Percentiles rank a stretch among this genome's conserved stretches.
Conservation (phyloP, 176 grass and related monocot species). For the Neostapfia colusana region DNA sequence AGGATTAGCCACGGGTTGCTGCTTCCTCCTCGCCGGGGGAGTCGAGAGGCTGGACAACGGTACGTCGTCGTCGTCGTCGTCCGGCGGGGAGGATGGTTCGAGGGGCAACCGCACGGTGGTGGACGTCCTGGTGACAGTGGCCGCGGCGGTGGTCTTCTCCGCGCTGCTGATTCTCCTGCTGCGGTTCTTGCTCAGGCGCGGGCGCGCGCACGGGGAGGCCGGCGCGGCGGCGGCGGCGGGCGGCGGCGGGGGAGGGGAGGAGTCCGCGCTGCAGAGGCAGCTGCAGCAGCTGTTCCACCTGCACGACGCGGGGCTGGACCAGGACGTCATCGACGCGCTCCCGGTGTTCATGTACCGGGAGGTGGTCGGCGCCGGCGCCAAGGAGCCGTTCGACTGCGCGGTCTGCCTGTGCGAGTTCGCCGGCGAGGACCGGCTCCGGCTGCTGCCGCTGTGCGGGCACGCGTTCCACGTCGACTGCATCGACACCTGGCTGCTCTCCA, state of each 20-base stretch:
- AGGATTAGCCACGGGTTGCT: slow-evolving; percentile 15
- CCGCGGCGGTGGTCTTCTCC: slow-evolving; percentile 61
- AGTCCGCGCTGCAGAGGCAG: too few species aligned
- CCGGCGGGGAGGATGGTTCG: background rate
- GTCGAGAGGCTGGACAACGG: background rate
- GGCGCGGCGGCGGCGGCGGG: background rate
- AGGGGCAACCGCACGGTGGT: slow-evolving; percentile 55
- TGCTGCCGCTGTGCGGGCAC: too few species aligned
- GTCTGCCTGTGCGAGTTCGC: too few species aligned
- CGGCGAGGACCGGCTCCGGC: too few species aligned
- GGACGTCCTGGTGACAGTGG: slow-evolving; percentile 60
- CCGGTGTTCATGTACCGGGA: too few species aligned
- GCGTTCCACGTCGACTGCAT: too few species aligned
- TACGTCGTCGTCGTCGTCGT: background rate
- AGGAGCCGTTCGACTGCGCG: too few species aligned
- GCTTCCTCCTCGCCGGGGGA: slow-evolving; percentile 26
- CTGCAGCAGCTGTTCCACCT: too few species aligned
- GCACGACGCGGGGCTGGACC: too few species aligned
- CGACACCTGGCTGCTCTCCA: slow-evolving; percentile 97
- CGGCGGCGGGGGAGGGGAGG: slow-evolving; percentile 16
- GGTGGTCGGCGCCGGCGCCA: too few species aligned
- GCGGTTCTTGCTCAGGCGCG: slow-evolving; percentile 51
- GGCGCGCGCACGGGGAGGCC: background rate
- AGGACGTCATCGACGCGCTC: too few species aligned
- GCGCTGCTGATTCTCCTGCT: slow-evolving; percentile 69